These are phyloP conservation scores for Solidago caesia DNA, from an alignment of 129 eudicot species.

Conservation along the genomic window DNA sequence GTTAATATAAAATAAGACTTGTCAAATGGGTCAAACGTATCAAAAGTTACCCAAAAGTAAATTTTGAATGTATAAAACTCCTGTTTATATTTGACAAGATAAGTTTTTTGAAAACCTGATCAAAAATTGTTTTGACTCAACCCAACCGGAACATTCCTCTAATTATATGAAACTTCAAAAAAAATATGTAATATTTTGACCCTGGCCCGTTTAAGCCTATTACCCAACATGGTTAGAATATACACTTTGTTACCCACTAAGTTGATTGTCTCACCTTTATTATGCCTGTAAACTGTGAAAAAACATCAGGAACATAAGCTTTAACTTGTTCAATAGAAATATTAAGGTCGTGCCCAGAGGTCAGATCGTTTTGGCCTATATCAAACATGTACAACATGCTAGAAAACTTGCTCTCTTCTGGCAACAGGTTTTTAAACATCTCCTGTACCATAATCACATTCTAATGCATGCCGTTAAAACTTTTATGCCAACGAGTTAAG, in stretches of 20 bases:
- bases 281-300: too few relatives aligned
- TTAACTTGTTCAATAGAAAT: too few relatives aligned
- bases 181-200: too few relatives aligned
- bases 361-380: slow-evolving; percentile 88
- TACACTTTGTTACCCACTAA: too few relatives aligned
- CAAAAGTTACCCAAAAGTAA: not conserved
- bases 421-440: too few relatives aligned
- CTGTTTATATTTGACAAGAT: not conserved
- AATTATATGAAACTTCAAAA: too few relatives aligned
- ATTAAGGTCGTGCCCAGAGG: slow-evolving; percentile 69
- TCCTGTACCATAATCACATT: slow-evolving; percentile 25
- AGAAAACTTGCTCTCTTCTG: slow-evolving; percentile 43
- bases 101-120: not conserved
- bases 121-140: not conserved
- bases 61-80: too few relatives aligned
- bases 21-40: not conserved
- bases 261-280: too few relatives aligned
- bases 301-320: too few relatives aligned
- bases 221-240: too few relatives aligned
- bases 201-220: too few relatives aligned
- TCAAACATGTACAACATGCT: slow-evolving; percentile 66
- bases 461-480: not conserved
- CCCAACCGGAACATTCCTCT: not conserved
- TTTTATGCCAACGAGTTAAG: not conserved
- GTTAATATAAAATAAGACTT: not conserved